Conservation (phyloP, 2,329 filamentous ascomycete genomes). For the Trichothecium roseum region DNA sequence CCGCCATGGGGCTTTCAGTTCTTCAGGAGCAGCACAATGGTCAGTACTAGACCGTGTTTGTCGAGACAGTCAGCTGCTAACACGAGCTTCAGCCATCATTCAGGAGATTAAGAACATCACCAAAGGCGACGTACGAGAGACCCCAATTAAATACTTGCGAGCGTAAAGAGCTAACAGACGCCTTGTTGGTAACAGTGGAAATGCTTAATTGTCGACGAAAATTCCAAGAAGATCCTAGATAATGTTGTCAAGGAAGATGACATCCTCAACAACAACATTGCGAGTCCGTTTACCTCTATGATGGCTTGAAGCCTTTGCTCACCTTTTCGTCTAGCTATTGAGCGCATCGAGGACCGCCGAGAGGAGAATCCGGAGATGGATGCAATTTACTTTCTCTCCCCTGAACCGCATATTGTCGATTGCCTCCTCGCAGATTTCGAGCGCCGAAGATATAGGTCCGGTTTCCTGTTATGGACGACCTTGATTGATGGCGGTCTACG, state of each 20-base stretch:
- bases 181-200: conserved; percentile 62
- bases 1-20: conserved; percentile 72
- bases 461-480: conserved; percentile 77
- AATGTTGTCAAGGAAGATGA: conserved; percentile 92
- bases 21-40: conserved; percentile 67
- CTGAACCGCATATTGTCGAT: conserved; percentile 80
- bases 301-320: not conserved
- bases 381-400: conserved; percentile 84
- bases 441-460: conserved; percentile 66
- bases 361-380: conserved; percentile 82
- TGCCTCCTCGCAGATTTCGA: conserved; percentile 91
- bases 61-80: conserved; percentile 8
- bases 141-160: conserved; percentile 1
- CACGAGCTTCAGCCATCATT: conserved; percentile 19
- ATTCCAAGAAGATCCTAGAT: conserved; percentile 75
- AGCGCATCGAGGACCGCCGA: conserved; percentile 81
- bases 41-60: conserved; percentile 6
- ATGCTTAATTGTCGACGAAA: conserved; percentile 81
- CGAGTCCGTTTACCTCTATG: conserved; percentile 49
- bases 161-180: not conserved
- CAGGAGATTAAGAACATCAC: conserved; percentile 62
- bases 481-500: conserved; percentile 61
- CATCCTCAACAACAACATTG: conserved; percentile 92
- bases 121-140: conserved; percentile 59
- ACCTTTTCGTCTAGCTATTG: conserved; percentile 59